Evolutionary conservation across 257 asterid species (phyloP).

Genomic region (Solanum chmielewskii): DNA sequence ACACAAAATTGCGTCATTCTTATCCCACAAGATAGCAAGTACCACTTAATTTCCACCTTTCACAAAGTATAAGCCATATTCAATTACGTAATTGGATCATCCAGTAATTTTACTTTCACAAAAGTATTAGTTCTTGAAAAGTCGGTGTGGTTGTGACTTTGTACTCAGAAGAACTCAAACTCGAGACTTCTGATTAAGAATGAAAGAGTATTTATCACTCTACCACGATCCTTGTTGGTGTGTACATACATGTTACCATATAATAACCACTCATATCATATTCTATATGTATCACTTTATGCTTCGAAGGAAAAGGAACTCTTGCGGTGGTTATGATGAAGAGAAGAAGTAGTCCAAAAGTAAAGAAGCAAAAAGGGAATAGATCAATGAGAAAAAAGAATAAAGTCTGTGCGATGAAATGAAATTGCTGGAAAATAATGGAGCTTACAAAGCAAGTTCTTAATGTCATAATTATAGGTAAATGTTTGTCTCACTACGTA

Average conservation of each 20-base stretch:
- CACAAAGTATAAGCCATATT: not conserved
- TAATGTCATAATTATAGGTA: not conserved
- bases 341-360: constrained; percentile 16
- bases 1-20: not conserved
- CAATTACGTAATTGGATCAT: not conserved
- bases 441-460: constrained; percentile 2
- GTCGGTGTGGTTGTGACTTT: too few relatives aligned
- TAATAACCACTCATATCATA: not conserved
- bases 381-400: not conserved
- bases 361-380: constrained; percentile 3
- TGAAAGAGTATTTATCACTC: not conserved
- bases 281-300: not conserved
- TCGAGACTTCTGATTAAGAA: too few relatives aligned
- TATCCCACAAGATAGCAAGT: not conserved
- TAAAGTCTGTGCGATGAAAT: not conserved
- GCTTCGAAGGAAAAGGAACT: not conserved
- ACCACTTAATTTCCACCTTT: not conserved
- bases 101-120: not conserved
- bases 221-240: too few relatives aligned
- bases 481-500: not conserved
- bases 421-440: not conserved
- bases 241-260: not conserved
- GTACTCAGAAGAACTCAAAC: too few relatives aligned
- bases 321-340: constrained; percentile 4
- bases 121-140: too few relatives aligned